Evolutionary conservation across 305 asterid genomes (phyloP).

Genomic region (Fraxinus floribunda): DNA sequence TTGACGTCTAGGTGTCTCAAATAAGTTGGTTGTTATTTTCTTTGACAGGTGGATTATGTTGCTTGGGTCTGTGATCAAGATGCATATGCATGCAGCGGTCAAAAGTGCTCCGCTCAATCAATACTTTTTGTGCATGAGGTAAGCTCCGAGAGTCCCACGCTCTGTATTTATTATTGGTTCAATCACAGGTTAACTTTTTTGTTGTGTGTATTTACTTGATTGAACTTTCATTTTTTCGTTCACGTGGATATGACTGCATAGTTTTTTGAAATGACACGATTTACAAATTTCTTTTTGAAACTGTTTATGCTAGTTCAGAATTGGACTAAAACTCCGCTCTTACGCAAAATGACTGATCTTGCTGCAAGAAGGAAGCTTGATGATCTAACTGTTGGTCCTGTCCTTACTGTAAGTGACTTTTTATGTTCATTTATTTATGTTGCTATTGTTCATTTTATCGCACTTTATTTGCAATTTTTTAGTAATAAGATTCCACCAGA

Average conservation of each 20-base stretch:
- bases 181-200: neutral
- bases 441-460: neutral
- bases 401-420: conserved; percentile 64
- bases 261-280: neutral
- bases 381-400: conserved; percentile 88
- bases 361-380: conserved; percentile 84
- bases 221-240: neutral
- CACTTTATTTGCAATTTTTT: neutral
- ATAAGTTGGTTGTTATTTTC: neutral
- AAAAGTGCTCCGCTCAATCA: conserved; percentile 95
- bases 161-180: neutral
- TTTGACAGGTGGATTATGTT: conserved; percentile 68
- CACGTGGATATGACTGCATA: neutral
- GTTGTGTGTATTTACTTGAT: neutral
- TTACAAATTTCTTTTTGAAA: neutral
- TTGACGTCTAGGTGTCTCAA: neutral
- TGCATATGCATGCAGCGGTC: conserved; percentile 97
- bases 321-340: conserved; percentile 69
- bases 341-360: conserved; percentile 54
- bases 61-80: conserved; percentile 99
- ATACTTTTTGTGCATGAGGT: conserved; percentile 86
- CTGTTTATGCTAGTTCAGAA: conserved; percentile 45
- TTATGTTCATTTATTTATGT: neutral
- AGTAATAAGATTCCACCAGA: neutral
- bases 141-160: neutral